Evolutionary conservation across 768 basidiomycete genomes (phyloP), one percentile per base, ranked within the genome.

Genomic region (Hydnum rufescens): DNA sequence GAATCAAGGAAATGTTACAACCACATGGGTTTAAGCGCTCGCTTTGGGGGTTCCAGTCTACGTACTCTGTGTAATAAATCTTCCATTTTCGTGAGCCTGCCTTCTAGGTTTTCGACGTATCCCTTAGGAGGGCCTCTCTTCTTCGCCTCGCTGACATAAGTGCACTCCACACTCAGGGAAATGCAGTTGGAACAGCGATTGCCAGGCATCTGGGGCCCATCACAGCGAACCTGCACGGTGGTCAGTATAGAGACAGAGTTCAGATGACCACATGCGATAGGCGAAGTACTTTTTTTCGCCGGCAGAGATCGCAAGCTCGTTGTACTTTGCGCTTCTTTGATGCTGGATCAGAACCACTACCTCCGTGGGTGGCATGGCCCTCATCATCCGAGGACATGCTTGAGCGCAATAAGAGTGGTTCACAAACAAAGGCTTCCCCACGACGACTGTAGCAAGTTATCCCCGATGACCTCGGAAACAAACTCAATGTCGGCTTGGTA

Each of bases 251-350:
- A 42, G 36, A 32, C 39, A 5, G 34, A 31, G 30, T 16, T 8
- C 19, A 26, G 51, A 42, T 30, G 31, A 36, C 36, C n/a, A n/a
- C n/a, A n/a, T 49, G 48, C 28, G 48, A 55, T 19, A 49, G 49
- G 28, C 19, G 8, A 80, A 83, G 78, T 67, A 60, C 60, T 55
- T 90, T 90, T 71, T 87, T 88, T 53, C 82, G 70, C 32, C 86
- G 70, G 61, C 86, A 89, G 0, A 78, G 73, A 60, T 88, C 85
- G 61, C 86, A 89, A 4, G 84, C 84, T 28, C 84, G 66, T 64
- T 83, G 80, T 29, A 85, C 72, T 56, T 76, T 71, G 34, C 82
- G 66, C 62, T 82, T 83, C 69, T 86, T 85, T n/a, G n/a, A n/a
- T n/a, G n/a, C n/a, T n/a, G n/a, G n/a, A n/a, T n/a, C n/a, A n/a